Conservation (phyloP, 1,139 yeast genomes). For the Wickerhamomyces sp. region DNA sequence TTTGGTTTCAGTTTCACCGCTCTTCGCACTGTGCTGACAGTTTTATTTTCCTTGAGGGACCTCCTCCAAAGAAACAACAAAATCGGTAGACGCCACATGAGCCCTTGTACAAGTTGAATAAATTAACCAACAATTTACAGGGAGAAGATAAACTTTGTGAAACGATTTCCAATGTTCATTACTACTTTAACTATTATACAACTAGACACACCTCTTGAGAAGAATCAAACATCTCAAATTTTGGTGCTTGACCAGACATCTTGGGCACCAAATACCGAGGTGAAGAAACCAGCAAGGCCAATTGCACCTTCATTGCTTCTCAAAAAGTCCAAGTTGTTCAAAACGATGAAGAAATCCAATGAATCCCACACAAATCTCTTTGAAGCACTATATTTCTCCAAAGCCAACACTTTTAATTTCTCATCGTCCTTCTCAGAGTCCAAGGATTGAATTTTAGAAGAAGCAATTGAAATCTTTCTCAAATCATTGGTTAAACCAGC, state of each 20-base stretch:
- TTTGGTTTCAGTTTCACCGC: neutral
- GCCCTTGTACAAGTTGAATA: too few relatives aligned
- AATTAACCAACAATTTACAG: too few relatives aligned
- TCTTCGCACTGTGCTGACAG: too few relatives aligned
- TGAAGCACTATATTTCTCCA: constrained; percentile 40
- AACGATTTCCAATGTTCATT: too few relatives aligned
- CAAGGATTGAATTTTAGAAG: constrained; percentile 23
- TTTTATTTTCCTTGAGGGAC: too few relatives aligned
- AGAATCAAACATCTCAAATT: constrained; percentile 6
- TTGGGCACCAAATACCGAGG: constrained; percentile 72
- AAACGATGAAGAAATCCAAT: constrained; percentile 72
- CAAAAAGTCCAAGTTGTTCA: constrained; percentile 59
- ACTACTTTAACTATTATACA: too few relatives aligned
- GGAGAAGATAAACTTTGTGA: too few relatives aligned
- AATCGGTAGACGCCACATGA: neutral
- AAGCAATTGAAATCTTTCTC: constrained; percentile 38
- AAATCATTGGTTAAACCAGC: constrained; percentile 57
- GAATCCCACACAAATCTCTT: constrained; percentile 76
- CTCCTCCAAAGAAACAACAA: too few relatives aligned
- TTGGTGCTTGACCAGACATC: constrained; percentile 45
- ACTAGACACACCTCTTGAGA: too few relatives aligned
- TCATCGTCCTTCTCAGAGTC: constrained; percentile 29
- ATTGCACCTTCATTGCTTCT: constrained; percentile 73
- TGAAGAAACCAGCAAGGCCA: constrained; percentile 80
- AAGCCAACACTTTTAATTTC: constrained; percentile 23